Percentiles rank a stretch among this genome's conserved stretches.
Conservation (phyloP, 805 yeast genomes). For the Yarrowia sp. region DNA sequence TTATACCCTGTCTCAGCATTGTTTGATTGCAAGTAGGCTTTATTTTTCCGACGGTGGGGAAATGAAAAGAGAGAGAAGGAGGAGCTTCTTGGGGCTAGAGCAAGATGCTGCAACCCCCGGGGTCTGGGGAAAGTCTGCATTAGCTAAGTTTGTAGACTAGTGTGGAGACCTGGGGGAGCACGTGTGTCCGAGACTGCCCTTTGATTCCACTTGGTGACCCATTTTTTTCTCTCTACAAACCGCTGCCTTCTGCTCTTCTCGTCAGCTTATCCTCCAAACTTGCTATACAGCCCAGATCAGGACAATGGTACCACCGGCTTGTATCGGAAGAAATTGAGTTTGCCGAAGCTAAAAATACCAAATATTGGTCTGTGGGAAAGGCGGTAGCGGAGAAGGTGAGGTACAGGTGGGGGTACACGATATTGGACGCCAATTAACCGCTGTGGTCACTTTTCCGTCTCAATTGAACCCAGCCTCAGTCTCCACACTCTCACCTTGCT, state of each 20-base stretch:
- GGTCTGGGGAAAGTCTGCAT: not conserved
- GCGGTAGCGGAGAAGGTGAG: too few relatives aligned
- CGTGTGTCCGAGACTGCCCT: too few relatives aligned
- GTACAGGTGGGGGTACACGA: too few relatives aligned
- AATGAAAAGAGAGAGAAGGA: not conserved
- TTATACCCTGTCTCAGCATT: constrained; percentile 20
- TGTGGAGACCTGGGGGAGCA: too few relatives aligned
- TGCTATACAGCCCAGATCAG: not conserved
- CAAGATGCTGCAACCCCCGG: not conserved
- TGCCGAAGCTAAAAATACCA: not conserved
- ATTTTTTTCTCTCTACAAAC: too few relatives aligned
- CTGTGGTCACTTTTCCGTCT: too few relatives aligned
- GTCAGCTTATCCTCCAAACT: not conserved
- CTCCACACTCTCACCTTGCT: not conserved
- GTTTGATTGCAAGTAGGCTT: not conserved
- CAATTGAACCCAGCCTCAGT: too few relatives aligned
- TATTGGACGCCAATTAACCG: too few relatives aligned
- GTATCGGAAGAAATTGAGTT: not conserved
- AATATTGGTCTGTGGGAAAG: too few relatives aligned
- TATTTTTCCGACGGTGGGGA: not conserved
- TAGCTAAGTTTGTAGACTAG: not conserved
- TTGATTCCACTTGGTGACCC: too few relatives aligned
- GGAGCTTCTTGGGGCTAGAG: not conserved
- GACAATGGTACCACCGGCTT: not conserved
- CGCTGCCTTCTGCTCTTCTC: not conserved